Percentiles rank a stretch among this genome's conserved stretches.
Conservation (phyloP, 768 basidiomycete species). For the Gautieria morchelliformis region DNA sequence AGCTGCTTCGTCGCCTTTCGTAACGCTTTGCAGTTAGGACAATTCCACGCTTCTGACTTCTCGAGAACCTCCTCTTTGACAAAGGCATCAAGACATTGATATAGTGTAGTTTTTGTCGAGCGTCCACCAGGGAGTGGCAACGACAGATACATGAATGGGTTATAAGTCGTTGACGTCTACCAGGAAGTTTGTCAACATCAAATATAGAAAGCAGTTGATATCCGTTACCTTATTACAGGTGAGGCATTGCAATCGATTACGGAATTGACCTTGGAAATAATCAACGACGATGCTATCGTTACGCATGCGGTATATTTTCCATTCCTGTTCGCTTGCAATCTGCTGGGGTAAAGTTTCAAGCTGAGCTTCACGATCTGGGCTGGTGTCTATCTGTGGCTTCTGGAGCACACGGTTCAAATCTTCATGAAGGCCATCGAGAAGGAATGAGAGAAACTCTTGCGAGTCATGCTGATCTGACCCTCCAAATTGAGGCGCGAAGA, state of each 20-base stretch:
- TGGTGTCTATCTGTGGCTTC: constrained; percentile 54
- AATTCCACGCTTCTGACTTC: constrained; percentile 94
- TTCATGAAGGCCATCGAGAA: constrained; percentile 88
- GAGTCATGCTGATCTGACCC: constrained; percentile 93
- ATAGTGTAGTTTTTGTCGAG: constrained; percentile 53
- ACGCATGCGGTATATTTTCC: constrained; percentile 79
- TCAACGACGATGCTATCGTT: constrained; percentile 95
- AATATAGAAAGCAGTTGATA: constrained; percentile 11
- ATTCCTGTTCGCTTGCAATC: constrained; percentile 87
- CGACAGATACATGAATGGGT: constrained; percentile 91
- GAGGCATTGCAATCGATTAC: constrained; percentile 80
- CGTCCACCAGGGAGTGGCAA: constrained; percentile 72
- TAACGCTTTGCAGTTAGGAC: constrained; percentile 85
- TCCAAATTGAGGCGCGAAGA: constrained; percentile 60
- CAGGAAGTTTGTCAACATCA: constrained; percentile 1
- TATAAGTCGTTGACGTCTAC: constrained; percentile 95
- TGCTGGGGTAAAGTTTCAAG: constrained; percentile 80
- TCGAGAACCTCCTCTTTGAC: constrained; percentile 87
- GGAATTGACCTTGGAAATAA: constrained; percentile 95
- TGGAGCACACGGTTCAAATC: constrained; percentile 75
- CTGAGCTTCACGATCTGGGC: constrained; percentile 77
- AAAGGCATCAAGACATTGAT: constrained; percentile 81
- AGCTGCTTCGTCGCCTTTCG: constrained; percentile 81
- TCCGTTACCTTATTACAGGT: constrained; percentile 71
- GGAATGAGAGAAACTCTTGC: constrained; percentile 91